A percentile compares a stretch with the other conserved stretches of the same genome.
Evolutionary conservation across 352 stramenopile genomes (phyloP).

Genomic region (Phytopythium aichiense): DNA sequence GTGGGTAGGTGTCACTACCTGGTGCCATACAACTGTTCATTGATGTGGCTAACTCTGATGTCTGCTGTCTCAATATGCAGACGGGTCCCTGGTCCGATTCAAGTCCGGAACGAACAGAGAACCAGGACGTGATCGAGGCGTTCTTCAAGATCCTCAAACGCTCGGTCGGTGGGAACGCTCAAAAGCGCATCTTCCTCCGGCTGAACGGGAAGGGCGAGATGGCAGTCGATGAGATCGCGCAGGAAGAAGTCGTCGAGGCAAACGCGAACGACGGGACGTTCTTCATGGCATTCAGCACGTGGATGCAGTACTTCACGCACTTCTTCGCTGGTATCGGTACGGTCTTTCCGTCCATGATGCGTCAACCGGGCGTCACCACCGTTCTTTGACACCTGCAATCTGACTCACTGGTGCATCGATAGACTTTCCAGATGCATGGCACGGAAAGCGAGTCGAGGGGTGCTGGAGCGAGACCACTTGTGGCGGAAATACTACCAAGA

Average conservation of each 20-base stretch:
- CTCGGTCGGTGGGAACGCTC: slow-evolving; percentile 56
- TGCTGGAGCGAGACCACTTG: slow-evolving; percentile 76
- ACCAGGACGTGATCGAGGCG: slow-evolving; percentile 75
- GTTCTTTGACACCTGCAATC: background rate
- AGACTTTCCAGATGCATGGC: slow-evolving; percentile 89
- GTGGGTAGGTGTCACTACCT: slow-evolving; percentile 49
- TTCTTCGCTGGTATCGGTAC: slow-evolving; percentile 89
- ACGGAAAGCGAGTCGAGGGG: slow-evolving; percentile 68
- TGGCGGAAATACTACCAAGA: slow-evolving; percentile 76
- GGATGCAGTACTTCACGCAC: slow-evolving; percentile 86
- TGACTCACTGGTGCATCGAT: background rate
- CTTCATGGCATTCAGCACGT: slow-evolving; percentile 90
- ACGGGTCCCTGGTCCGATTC: slow-evolving; percentile 83
- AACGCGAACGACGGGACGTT: slow-evolving; percentile 90
- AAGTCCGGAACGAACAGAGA: slow-evolving; percentile 64
- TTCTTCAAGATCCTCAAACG: slow-evolving; percentile 75
- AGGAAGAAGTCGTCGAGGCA: slow-evolving; percentile 75
- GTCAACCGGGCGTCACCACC: background rate
- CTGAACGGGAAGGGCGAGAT: slow-evolving; percentile 49
- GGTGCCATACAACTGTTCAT: background rate
- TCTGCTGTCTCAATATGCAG: slow-evolving; percentile 16
- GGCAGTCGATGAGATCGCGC: slow-evolving; percentile 50
- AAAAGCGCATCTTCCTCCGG: slow-evolving; percentile 60
- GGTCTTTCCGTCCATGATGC: background rate
- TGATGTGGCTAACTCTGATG: slow-evolving; percentile 1